Base-by-base conservation (phyloP, 2,329 filamentous ascomycete species). In the Colletotrichum trifolii region DNA sequence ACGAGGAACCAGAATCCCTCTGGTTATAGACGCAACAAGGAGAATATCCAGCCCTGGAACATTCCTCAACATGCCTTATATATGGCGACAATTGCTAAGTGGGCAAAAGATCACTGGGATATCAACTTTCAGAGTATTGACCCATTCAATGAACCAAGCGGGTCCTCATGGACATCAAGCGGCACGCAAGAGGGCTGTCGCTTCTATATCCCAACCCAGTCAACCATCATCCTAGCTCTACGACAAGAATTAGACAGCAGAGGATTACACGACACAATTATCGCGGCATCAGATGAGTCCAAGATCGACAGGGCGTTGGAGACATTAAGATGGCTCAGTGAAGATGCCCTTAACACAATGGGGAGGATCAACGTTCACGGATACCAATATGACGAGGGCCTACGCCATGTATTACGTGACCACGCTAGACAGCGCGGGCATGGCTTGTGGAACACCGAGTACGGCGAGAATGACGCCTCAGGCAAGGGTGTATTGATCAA, bases 161-260 rank as follows among this genome's bases (percentile, higher is more conserved):
- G 77, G 3, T 69, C 67, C 57, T 81, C 74, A 75, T 81, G 78
- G 79, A 74, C 71, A 13, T 68, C 77, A 65, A 55, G 81, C 72
- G 70, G 81, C 71, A 73, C 80, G 57, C 72, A 88, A 69, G 75
- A 88, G 79, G 72, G 82, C 66, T 72, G 83, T 75, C 71, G 87
- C 68, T 76, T 81, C 54, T 70, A 71, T 49, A 70, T 73, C 6
- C 52, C 66, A 6, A 78, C 78, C 2, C 79, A 81, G 58, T 72
- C 75, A 9, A 67, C 69, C 13, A 73, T 81, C 5, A 69, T 80
- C 39, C 68, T 68, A 8, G 58, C 73, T 40, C 59, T 81, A 33
- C 71, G 75, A 13, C 69, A 67, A 5, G 75, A 77, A 66, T 72
- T 82, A 40, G 71, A 78, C 64, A 71, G 47, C 46, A 75, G 75